Evolutionary conservation across 2,329 filamentous ascomycete species (phyloP).

Genomic region (Talaromyces sp.): DNA sequence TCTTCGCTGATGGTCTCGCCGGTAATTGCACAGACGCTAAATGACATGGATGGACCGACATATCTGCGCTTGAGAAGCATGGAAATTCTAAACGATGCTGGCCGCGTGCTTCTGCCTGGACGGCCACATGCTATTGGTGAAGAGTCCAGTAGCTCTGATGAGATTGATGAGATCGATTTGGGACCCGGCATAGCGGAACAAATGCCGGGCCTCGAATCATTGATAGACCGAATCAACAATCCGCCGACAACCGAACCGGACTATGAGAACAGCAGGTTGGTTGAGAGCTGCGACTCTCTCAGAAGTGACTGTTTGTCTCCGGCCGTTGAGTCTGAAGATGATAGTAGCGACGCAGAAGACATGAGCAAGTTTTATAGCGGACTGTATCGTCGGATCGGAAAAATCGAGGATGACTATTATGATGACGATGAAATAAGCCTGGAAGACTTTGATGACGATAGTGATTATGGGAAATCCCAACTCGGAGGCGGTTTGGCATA

Average conservation of each 20-base stretch:
- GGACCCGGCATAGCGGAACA: not conserved
- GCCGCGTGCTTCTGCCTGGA: not conserved
- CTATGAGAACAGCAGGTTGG: conserved; percentile 15
- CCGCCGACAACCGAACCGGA: not conserved
- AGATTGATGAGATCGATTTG: not conserved
- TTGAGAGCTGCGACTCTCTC: conserved; percentile 20
- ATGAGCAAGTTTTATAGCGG: conserved; percentile 28
- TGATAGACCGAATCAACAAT: conserved; percentile 9
- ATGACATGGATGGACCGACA: not conserved
- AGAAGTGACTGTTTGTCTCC: conserved; percentile 14
- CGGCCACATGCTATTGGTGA: not conserved
- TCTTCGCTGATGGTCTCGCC: conserved; percentile 1
- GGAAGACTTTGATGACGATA: conserved; percentile 24
- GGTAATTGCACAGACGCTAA: not conserved
- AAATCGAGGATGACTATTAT: conserved; percentile 15
- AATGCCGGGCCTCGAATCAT: not conserved
- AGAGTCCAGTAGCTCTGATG: not conserved
- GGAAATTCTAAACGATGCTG: not conserved
- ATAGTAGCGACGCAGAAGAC: conserved; percentile 26
- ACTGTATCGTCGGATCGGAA: not conserved
- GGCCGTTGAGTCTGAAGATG: conserved; percentile 7
- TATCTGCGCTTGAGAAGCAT: not conserved
- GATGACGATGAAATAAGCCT: conserved; percentile 16
- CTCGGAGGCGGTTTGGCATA: conserved; percentile 12
- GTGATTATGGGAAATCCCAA: conserved; percentile 11